These are phyloP conservation scores for Nissolia schottii DNA, from an alignment of 306 rosid genomes.

Conservation along the genomic window DNA sequence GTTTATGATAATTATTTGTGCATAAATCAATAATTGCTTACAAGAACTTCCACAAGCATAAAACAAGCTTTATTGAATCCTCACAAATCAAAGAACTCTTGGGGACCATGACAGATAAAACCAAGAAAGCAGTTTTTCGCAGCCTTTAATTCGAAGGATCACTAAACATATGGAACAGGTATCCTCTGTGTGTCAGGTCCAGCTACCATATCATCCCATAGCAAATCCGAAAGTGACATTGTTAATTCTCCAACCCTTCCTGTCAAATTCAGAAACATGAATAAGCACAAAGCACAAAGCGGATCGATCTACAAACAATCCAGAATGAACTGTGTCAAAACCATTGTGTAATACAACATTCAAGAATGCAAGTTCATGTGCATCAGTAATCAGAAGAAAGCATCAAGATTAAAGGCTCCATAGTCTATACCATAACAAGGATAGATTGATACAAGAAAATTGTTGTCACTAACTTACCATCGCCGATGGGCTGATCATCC, in stretches of 20 bases:
- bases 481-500: slow-evolving; percentile 75
- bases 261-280: slow-evolving; percentile 25
- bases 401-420: slow-evolving; percentile 1
- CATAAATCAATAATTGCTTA: too few species aligned
- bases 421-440: slow-evolving; percentile 9
- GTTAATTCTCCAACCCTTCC: slow-evolving; percentile 80
- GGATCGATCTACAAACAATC: not conserved
- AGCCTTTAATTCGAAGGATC: slow-evolving; percentile 17
- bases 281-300: not conserved
- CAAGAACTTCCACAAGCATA: too few species aligned
- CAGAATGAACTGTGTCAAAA: not conserved
- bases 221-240: slow-evolving; percentile 65
- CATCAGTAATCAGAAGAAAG: not conserved
- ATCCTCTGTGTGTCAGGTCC: slow-evolving; percentile 63
- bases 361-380: not conserved
- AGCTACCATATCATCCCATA: slow-evolving; percentile 79
- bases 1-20: too few species aligned
- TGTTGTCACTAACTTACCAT: slow-evolving; percentile 47
- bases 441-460: not conserved
- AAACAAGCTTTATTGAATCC: too few species aligned
- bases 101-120: slow-evolving; percentile 1
- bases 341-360: not conserved
- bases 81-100: slow-evolving; percentile 3
- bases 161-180: slow-evolving; percentile 42
- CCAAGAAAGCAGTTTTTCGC: slow-evolving; percentile 9